phyloP scores from a whole-genome alignment of 2,329 filamentous ascomycete genomes.

The Diaporthe amygdali region DNA sequence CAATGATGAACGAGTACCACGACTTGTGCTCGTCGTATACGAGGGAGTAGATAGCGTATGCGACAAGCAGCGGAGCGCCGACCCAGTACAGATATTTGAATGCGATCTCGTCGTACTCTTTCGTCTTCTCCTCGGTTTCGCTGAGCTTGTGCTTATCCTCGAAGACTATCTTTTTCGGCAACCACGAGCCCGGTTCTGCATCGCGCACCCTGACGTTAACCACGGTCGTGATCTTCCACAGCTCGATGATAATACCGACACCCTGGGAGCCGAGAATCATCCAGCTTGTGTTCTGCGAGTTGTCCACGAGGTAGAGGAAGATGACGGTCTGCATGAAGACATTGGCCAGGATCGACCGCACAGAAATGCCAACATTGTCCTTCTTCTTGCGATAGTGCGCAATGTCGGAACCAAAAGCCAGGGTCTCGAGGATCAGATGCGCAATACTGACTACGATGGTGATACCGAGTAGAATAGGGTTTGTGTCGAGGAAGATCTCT shows the following conservation, averaged over 20 bases:
- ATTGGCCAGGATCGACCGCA: constrained; percentile 94
- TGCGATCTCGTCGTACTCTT: constrained; percentile 97
- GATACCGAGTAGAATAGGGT: constrained; percentile 85
- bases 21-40: constrained; percentile 95
- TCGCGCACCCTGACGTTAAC: constrained; percentile 85
- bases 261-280: constrained; percentile 97
- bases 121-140: constrained; percentile 95
- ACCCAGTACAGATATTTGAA: constrained; percentile 97
- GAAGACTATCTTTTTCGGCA: constrained; percentile 83
- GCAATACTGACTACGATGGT: constrained; percentile 85
- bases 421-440: constrained; percentile 93
- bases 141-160: constrained; percentile 97
- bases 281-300: constrained; percentile 97
- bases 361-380: constrained; percentile 95
- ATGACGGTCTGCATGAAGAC: constrained; percentile 97
- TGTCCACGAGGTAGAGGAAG: constrained; percentile 95
- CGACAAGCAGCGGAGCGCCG: constrained; percentile 85
- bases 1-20: constrained; percentile 96
- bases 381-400: constrained; percentile 99
- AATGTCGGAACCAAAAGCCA: constrained; percentile 98
- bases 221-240: constrained; percentile 96
- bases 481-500: constrained; percentile 91
- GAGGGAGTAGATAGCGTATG: constrained; percentile 90
- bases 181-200: constrained; percentile 67
- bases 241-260: constrained; percentile 72